These are phyloP conservation scores for Colletotrichum shisoi DNA, from an alignment of 2,329 filamentous ascomycete genomes.

Conservation along the genomic window DNA sequence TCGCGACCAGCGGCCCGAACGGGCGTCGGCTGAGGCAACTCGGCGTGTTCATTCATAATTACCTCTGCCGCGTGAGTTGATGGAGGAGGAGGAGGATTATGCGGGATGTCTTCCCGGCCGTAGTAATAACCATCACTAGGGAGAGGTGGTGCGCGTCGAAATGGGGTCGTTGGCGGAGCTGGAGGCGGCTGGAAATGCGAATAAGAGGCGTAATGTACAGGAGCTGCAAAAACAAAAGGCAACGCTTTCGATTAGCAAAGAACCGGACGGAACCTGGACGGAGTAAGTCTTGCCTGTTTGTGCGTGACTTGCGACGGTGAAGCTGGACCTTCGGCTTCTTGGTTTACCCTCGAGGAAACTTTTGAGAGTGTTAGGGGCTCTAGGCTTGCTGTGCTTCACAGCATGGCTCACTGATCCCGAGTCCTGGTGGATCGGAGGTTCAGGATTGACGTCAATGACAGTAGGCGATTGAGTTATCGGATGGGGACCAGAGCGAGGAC, in stretches of 20 bases:
- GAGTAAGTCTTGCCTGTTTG: slow-evolving; percentile 2
- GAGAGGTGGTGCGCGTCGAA: not conserved
- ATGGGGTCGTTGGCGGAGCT: not conserved
- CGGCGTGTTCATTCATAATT: not conserved
- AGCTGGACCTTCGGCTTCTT: slow-evolving; percentile 8
- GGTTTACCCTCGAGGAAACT: not conserved
- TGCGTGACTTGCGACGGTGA: not conserved
- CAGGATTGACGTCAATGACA: not conserved
- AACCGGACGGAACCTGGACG: not conserved
- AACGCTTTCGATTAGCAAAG: not conserved
- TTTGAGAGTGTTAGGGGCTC: not conserved
- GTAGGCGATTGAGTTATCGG: not conserved
- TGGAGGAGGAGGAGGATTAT: not conserved
- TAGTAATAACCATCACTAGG: not conserved
- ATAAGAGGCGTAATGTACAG: not conserved
- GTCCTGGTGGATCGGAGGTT: not conserved
- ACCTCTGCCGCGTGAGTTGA: not conserved
- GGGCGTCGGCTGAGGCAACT: not conserved
- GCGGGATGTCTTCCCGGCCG: not conserved
- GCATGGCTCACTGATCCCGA: not conserved
- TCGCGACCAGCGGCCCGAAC: not conserved
- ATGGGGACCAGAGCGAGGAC: not conserved
- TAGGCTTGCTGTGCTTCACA: slow-evolving; percentile 1
- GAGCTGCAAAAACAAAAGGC: not conserved
- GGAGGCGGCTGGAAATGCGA: not conserved